Conservation (phyloP, 345 rosid genomes). For the Acer yangbiense region DNA sequence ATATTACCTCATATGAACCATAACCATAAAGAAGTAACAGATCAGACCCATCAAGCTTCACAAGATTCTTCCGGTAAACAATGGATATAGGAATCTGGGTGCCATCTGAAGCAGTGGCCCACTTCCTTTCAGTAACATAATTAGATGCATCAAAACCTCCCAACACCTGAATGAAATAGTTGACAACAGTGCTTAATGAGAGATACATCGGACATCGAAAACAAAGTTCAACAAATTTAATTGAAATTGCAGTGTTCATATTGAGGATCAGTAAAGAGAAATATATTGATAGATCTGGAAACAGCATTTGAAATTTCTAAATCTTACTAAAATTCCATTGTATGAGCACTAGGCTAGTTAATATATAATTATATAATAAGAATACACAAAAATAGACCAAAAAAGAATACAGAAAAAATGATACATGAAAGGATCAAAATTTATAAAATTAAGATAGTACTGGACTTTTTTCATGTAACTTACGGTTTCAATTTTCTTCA, state of each 20-base stretch:
- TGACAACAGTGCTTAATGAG: conserved; percentile 12
- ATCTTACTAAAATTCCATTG: not conserved
- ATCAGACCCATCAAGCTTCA: conserved; percentile 86
- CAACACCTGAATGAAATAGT: conserved; percentile 56
- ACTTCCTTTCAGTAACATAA: conserved; percentile 81
- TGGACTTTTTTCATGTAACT: conserved; percentile 27
- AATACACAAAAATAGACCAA: not conserved
- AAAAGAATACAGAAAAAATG: not conserved
- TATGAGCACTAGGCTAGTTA: not conserved
- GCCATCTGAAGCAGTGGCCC: conserved; percentile 89
- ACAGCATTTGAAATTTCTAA: too few relatives aligned
- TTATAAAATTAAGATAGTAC: not conserved
- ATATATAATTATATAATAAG: not conserved
- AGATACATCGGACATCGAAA: not conserved
- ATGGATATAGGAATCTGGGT: conserved; percentile 81
- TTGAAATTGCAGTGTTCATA: not conserved
- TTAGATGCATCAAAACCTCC: conserved; percentile 89
- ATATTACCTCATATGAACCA: conserved; percentile 94
- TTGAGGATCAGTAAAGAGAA: not conserved
- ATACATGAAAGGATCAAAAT: not conserved
- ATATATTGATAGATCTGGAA: too few relatives aligned
- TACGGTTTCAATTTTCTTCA: conserved; percentile 83
- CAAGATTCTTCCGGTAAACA: conserved; percentile 68
- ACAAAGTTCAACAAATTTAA: not conserved
- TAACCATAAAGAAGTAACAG: conserved; percentile 83